Conservation (phyloP, 345 rosid genomes). For the Psidium friedrichsthalianum region DNA sequence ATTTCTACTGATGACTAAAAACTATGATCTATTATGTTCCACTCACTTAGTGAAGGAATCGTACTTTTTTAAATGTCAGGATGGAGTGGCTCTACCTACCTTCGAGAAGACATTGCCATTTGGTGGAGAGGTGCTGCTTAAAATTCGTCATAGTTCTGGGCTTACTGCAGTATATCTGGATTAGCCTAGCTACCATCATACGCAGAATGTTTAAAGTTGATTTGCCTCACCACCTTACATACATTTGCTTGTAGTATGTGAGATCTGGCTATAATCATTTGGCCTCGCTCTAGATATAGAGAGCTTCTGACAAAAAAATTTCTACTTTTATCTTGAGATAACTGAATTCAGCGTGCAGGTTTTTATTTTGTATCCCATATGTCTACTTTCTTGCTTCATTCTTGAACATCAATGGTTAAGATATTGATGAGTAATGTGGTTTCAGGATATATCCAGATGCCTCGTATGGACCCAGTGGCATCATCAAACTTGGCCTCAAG, state of each 20-base stretch:
- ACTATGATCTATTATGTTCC: neutral
- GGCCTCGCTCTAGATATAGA: neutral
- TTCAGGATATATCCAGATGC: slow-evolving; percentile 93
- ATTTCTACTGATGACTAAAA: neutral
- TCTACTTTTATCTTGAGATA: neutral
- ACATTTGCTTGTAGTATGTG: neutral
- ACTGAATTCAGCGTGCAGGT: neutral
- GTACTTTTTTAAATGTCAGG: slow-evolving; percentile 35
- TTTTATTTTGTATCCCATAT: neutral
- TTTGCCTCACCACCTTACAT: neutral
- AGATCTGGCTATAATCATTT: neutral
- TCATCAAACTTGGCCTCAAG: slow-evolving; percentile 92
- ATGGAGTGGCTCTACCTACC: slow-evolving; percentile 87
- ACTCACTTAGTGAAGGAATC: neutral
- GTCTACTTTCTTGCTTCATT: neutral
- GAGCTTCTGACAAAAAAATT: neutral
- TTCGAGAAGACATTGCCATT: slow-evolving; percentile 86
- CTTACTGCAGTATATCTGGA: neutral
- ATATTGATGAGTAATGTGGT: neutral
- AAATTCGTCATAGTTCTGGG: neutral
- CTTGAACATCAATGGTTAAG: neutral
- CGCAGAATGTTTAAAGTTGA: neutral
- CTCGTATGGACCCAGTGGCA: slow-evolving; percentile 93
- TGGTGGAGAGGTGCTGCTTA: slow-evolving; percentile 77
- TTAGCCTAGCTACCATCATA: neutral